phyloP scores from a whole-genome alignment of 2,329 filamentous ascomycete species.

The Fusarium dimerum region DNA sequence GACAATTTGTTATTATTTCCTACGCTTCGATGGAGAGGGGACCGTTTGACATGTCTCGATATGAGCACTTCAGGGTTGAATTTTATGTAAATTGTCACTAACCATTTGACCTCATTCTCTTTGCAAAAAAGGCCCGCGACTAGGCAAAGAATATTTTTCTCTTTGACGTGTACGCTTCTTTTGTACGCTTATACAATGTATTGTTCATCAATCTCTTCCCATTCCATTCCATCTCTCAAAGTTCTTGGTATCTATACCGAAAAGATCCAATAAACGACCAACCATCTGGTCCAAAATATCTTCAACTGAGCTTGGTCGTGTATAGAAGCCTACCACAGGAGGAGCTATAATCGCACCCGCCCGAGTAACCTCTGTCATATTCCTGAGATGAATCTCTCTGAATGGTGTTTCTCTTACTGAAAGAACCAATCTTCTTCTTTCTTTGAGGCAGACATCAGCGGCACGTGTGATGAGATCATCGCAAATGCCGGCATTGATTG shows the following conservation, averaged over 20 bases:
- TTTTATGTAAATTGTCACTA: too few species aligned
- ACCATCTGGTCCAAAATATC: conserved; percentile 48
- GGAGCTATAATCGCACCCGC: conserved; percentile 47
- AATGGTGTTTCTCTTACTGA: conserved; percentile 47
- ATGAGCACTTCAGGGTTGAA: too few species aligned
- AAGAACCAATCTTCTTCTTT: conserved; percentile 41
- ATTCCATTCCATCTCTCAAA: conserved; percentile 40
- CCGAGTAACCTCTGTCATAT: conserved; percentile 43
- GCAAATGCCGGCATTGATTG: conserved; percentile 43
- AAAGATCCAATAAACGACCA: conserved; percentile 47
- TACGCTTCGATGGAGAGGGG: too few species aligned
- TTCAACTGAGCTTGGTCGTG: conserved; percentile 37
- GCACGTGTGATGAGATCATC: conserved; percentile 48
- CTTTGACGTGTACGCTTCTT: too few species aligned
- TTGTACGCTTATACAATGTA: too few species aligned
- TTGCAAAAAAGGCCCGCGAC: too few species aligned
- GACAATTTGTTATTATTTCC: too few species aligned
- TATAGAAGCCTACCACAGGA: conserved; percentile 47
- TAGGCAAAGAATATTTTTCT: too few species aligned
- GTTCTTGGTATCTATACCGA: conserved; percentile 41
- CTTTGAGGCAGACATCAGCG: conserved; percentile 50
- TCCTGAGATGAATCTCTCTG: conserved; percentile 47
- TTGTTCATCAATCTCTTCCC: too few species aligned
- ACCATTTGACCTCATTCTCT: too few species aligned
- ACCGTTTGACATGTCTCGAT: too few species aligned